Evolutionary conservation across 306 rosid genomes (phyloP).

Genomic region (Sindora glabra): DNA sequence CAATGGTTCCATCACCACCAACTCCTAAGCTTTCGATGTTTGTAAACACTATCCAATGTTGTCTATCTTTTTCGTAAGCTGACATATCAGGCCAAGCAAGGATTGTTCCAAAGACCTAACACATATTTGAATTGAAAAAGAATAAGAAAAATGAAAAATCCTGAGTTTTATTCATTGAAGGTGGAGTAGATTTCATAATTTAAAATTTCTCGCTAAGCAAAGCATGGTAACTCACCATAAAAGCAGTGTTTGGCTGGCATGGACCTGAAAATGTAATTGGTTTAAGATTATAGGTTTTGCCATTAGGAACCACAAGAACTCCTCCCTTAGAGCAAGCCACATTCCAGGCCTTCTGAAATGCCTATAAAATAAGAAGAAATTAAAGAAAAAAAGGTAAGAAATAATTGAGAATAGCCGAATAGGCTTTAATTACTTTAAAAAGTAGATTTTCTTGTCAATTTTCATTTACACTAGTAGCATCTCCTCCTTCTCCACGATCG

Average conservation of each 20-base stretch:
- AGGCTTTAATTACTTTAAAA: not conserved
- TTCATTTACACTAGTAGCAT: conserved; percentile 39
- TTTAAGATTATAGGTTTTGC: conserved; percentile 39
- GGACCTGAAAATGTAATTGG: conserved; percentile 66
- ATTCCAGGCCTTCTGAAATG: conserved; percentile 60
- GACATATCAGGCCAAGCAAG: conserved; percentile 48
- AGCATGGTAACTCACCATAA: conserved; percentile 42
- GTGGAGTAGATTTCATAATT: too few relatives aligned
- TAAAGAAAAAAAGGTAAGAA: not conserved
- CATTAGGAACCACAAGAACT: conserved; percentile 42
- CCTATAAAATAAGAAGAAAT: conserved; percentile 29
- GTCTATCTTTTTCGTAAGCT: conserved; percentile 31
- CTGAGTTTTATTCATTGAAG: not conserved
- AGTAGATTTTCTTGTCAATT: not conserved
- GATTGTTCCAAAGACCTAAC: conserved; percentile 59
- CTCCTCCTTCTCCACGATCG: conserved; percentile 30
- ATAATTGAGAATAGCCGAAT: not conserved
- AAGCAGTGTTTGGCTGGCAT: conserved; percentile 31
- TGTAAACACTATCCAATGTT: conserved; percentile 49
- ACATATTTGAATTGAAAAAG: not conserved
- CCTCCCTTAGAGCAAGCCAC: conserved; percentile 41
- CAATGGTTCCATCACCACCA: conserved; percentile 59
- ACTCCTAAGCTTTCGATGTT: conserved; percentile 30
- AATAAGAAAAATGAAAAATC: conserved; percentile 3
- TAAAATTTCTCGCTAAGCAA: too few relatives aligned